phyloP scores from a whole-genome alignment of 169 alveolate species.

The Cryptosporidium andersoni region DNA sequence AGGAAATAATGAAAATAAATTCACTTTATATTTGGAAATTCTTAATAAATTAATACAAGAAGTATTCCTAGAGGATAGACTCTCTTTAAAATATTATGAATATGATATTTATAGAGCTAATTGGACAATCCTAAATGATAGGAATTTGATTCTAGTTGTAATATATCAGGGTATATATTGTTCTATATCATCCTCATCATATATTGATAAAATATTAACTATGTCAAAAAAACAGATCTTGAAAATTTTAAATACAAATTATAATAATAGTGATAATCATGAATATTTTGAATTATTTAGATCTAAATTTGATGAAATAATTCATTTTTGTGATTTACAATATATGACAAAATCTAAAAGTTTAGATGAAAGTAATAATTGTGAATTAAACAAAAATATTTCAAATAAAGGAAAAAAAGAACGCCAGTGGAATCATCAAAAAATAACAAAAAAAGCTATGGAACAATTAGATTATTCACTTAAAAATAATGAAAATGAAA shows the following conservation, averaged over 20 bases:
- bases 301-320: slow-evolving; percentile 12
- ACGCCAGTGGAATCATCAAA: slow-evolving; percentile 67
- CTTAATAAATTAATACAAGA: slow-evolving; percentile 16
- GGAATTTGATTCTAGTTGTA: slow-evolving; percentile 11
- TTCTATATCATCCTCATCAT: slow-evolving; percentile 11
- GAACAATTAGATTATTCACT: slow-evolving; percentile 67
- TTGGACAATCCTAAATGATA: slow-evolving; percentile 44
- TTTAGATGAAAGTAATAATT: neutral
- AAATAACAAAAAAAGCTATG: slow-evolving; percentile 71
- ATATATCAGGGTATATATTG: slow-evolving; percentile 34
- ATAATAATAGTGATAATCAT: neutral
- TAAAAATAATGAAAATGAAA: slow-evolving; percentile 12
- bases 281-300: neutral
- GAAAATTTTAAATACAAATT: slow-evolving; percentile 10
- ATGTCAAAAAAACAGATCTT: slow-evolving; percentile 11
- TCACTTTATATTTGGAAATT: neutral
- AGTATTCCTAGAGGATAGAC: slow-evolving; percentile 55
- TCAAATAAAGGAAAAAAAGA: slow-evolving; percentile 18
- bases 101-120: slow-evolving; percentile 35
- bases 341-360: slow-evolving; percentile 12
- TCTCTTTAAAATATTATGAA: slow-evolving; percentile 47
- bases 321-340: slow-evolving; percentile 34
- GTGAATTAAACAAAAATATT: neutral
- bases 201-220: slow-evolving; percentile 13
- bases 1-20: slow-evolving; percentile 6